A percentile compares a stretch with the other conserved stretches of the same genome.
phyloP scores from a whole-genome alignment of 495 filamentous ascomycete genomes.

The Cetradonia linearis region DNA sequence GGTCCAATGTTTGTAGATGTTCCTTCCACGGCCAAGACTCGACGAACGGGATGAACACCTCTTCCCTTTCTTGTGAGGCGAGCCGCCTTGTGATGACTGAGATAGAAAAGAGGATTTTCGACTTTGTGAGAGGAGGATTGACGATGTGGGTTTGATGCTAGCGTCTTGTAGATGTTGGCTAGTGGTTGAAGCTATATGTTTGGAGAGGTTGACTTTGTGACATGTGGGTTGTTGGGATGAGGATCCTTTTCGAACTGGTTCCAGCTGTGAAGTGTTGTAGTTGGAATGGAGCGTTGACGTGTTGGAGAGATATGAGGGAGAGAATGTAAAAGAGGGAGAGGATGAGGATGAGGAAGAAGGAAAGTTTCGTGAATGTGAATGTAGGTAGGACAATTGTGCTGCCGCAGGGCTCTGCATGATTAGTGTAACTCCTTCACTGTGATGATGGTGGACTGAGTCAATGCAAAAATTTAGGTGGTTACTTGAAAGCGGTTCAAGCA shows the following conservation, averaged over 20 bases:
- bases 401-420: not conserved
- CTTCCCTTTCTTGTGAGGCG: not conserved
- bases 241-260: too few relatives aligned
- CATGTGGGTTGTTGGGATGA: too few relatives aligned
- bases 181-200: not conserved
- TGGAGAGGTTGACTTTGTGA: too few relatives aligned
- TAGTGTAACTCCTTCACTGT: too few relatives aligned
- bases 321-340: not conserved
- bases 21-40: not conserved
- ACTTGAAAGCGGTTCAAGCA: too few relatives aligned
- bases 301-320: not conserved
- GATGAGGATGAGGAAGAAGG: not conserved
- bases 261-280: too few relatives aligned
- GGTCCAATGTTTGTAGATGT: not conserved
- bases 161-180: not conserved
- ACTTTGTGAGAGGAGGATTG: not conserved
- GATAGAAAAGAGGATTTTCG: not conserved
- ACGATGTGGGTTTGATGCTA: not conserved
- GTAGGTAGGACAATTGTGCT: not conserved
- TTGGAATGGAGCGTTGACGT: not conserved
- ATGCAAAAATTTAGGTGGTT: too few relatives aligned
- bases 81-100: not conserved
- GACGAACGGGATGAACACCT: not conserved
- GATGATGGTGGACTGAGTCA: too few relatives aligned
- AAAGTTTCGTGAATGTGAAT: not conserved